Conservation (phyloP, 805 yeast genomes). For the Ogataea thermomethanolica region DNA sequence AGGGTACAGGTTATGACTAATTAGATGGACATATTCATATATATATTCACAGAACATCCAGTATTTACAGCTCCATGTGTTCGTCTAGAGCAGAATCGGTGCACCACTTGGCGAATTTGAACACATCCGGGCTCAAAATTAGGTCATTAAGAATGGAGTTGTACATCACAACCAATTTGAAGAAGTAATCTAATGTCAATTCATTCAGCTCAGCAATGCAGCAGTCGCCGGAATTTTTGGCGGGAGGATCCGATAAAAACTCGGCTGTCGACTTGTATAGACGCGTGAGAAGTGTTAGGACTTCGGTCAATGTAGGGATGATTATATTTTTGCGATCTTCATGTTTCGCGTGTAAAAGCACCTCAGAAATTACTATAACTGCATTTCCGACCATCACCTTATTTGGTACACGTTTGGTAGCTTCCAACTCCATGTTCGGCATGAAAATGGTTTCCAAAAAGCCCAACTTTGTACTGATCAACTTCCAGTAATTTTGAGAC, state of each 20-base stretch:
- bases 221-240: constrained; percentile 32
- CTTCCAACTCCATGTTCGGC: constrained; percentile 45
- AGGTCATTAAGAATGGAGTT: constrained; percentile 63
- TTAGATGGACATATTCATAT: not conserved
- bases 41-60: not conserved
- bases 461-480: constrained; percentile 7
- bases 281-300: constrained; percentile 54
- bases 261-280: constrained; percentile 54
- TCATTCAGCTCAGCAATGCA: constrained; percentile 57
- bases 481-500: constrained; percentile 2
- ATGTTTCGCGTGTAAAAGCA: constrained; percentile 55
- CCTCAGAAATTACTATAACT: constrained; percentile 55
- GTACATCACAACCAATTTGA: constrained; percentile 60
- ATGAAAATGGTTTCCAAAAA: constrained; percentile 37
- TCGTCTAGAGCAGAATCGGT: constrained; percentile 60
- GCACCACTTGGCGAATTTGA: constrained; percentile 69
- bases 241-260: constrained; percentile 40
- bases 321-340: constrained; percentile 60
- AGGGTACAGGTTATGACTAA: not conserved
- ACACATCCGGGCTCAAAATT: constrained; percentile 57
- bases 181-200: constrained; percentile 59
- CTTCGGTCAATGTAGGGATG: constrained; percentile 53
- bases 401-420: constrained; percentile 57
- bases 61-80: constrained; percentile 27
- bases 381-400: constrained; percentile 60